A percentile compares a stretch with the other conserved stretches of the same genome.
Conservation (phyloP, 495 filamentous ascomycete genomes). For the Diplogelasinospora grovesii region DNA sequence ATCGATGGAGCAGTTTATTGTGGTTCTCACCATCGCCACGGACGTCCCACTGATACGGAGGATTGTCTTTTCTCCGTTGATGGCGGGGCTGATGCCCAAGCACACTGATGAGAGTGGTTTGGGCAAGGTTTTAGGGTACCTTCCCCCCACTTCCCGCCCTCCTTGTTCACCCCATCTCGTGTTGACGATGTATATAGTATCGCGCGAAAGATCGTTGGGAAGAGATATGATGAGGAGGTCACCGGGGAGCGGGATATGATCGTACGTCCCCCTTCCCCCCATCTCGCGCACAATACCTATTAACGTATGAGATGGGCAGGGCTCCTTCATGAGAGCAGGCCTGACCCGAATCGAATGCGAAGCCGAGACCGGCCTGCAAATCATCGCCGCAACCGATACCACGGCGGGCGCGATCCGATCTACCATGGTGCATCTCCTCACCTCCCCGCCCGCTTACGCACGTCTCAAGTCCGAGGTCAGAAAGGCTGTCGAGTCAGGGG, state of each 20-base stretch:
- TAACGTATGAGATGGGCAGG: not conserved
- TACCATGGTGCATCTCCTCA: constrained; percentile 45
- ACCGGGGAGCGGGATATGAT: not conserved
- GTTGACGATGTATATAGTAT: too few species aligned
- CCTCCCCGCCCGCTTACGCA: constrained; percentile 36
- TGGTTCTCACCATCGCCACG: too few species aligned
- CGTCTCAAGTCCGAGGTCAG: constrained; percentile 54
- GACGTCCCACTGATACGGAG: too few species aligned
- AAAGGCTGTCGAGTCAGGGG: constrained; percentile 17
- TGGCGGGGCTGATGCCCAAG: too few species aligned
- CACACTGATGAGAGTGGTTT: not conserved
- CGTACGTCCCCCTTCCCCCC: not conserved
- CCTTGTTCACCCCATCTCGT: not conserved
- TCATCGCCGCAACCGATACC: constrained; percentile 56
- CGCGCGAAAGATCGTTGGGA: not conserved
- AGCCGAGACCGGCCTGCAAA: constrained; percentile 8
- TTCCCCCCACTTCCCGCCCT: not conserved
- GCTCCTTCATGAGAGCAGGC: constrained; percentile 3
- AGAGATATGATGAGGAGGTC: not conserved
- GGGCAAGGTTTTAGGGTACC: not conserved
- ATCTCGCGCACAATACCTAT: not conserved
- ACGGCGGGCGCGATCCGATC: constrained; percentile 50
- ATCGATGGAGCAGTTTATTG: too few species aligned
- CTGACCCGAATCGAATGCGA: not conserved
- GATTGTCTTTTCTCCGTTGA: too few species aligned